Evolutionary conservation across 257 asterid genomes (phyloP).

Genomic region (Euphrasia confusa): DNA sequence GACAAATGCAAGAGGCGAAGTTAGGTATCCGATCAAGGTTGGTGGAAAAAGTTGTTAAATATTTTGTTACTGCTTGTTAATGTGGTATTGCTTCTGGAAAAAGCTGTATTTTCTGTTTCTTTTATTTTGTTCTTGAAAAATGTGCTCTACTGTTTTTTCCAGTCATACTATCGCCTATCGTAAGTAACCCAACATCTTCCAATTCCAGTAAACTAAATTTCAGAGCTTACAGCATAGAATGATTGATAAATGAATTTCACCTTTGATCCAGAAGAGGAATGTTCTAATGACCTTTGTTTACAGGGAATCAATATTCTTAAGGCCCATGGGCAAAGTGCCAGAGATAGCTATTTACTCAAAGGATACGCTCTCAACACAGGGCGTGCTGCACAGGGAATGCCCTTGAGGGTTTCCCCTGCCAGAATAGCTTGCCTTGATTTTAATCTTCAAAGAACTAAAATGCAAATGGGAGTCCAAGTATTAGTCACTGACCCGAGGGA

Average conservation of each 20-base stretch:
- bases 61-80: constrained; percentile 10
- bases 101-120: background rate
- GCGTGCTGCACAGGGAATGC: constrained; percentile 97
- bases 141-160: background rate
- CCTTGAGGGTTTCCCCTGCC: constrained; percentile 77
- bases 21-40: constrained; percentile 87
- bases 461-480: constrained; percentile 96
- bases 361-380: constrained; percentile 93
- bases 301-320: constrained; percentile 90
- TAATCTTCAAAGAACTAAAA: constrained; percentile 85
- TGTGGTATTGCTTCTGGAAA: background rate
- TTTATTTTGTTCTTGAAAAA: constrained; percentile 9
- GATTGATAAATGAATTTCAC: too few relatives aligned
- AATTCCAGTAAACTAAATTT: background rate
- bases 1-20: constrained; percentile 85
- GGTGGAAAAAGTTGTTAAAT: constrained; percentile 15
- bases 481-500: constrained; percentile 88
- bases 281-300: constrained; percentile 22
- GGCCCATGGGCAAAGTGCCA: constrained; percentile 93
- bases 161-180: constrained; percentile 8
- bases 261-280: constrained; percentile 21
- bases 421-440: constrained; percentile 89
- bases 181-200: background rate
- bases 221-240: background rate
- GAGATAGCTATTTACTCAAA: constrained; percentile 73